Percentiles rank a stretch among this genome's conserved stretches.
phyloP scores from a whole-genome alignment of 2,329 filamentous ascomycete genomes.

The Alternaria incomplexa region DNA sequence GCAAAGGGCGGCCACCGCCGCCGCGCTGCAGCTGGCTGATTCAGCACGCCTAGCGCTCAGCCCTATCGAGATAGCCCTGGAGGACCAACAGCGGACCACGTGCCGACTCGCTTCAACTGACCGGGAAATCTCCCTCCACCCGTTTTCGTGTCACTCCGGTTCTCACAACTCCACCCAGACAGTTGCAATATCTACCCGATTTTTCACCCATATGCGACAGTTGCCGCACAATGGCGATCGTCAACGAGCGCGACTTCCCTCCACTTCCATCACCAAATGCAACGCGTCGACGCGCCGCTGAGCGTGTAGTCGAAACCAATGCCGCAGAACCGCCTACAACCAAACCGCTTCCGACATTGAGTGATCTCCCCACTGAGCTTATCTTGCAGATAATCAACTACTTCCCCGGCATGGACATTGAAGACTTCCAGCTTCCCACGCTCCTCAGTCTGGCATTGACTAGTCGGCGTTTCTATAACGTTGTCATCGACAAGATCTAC shows the following conservation, averaged over 20 bases:
- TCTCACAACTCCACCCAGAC: not conserved
- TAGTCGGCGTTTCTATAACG: conserved; percentile 28
- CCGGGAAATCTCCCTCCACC: not conserved
- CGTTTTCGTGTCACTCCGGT: not conserved
- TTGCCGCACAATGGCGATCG: conserved; percentile 12
- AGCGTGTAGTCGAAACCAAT: not conserved
- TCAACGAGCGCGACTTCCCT: conserved; percentile 29
- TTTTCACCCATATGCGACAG: not conserved
- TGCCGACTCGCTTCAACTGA: not conserved
- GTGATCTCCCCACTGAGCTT: conserved; percentile 37
- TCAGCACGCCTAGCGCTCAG: conserved; percentile 1
- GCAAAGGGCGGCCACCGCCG: not conserved
- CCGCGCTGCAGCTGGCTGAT: not conserved
- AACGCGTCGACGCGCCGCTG: not conserved
- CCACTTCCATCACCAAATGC: conserved; percentile 21
- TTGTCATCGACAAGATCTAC: conserved; percentile 30
- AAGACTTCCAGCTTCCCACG: conserved; percentile 22
- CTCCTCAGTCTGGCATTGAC: conserved; percentile 30
- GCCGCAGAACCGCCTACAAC: not conserved
- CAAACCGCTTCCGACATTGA: conserved; percentile 11
- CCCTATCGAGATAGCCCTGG: not conserved
- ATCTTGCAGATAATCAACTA: conserved; percentile 33
- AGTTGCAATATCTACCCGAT: not conserved
- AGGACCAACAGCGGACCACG: not conserved
- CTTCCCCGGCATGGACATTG: conserved; percentile 22